These are phyloP conservation scores for Physocladia obscura DNA, from an alignment of 192 early-diverging fungal species.

Conservation along the genomic window DNA sequence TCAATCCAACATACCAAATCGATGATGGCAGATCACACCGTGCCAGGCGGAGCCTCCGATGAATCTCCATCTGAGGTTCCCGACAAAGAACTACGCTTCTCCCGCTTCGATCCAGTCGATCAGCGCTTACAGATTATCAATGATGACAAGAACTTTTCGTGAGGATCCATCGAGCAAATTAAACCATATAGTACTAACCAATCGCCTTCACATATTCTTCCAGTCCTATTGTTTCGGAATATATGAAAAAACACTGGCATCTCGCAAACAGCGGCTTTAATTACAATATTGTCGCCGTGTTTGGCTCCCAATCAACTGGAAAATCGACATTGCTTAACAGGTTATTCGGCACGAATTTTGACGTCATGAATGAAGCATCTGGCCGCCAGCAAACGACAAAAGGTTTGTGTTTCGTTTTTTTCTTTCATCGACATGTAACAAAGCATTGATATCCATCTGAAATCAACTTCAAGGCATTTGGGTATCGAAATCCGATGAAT, in stretches of 20 bases:
- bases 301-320: slow-evolving; percentile 98
- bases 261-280: slow-evolving; percentile 85
- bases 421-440: no score
- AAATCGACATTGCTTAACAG: slow-evolving; percentile 96
- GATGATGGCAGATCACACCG: neutral
- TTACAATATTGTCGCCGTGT: slow-evolving; percentile 95
- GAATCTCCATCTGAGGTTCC: neutral
- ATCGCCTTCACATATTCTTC: neutral
- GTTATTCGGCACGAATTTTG: slow-evolving; percentile 92
- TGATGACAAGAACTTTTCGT: slow-evolving; percentile 82
- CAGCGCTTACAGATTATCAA: slow-evolving; percentile 70
- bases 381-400: slow-evolving; percentile 91
- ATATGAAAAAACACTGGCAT: slow-evolving; percentile 80
- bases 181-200: neutral
- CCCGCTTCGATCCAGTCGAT: slow-evolving; percentile 30
- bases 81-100: slow-evolving; percentile 25
- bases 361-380: slow-evolving; percentile 87
- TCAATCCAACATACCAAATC: no score
- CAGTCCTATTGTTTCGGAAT: slow-evolving; percentile 69
- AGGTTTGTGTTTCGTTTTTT: slow-evolving; percentile 39
- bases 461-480: slow-evolving; percentile 70
- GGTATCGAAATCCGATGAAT: slow-evolving; percentile 80
- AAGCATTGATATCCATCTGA: no score
- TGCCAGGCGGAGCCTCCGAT: neutral
- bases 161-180: slow-evolving; percentile 7